Evolutionary conservation across 331 rosid genomes (phyloP), one percentile per base, ranked within the genome.

Genomic region (Malus hybrid): DNA sequence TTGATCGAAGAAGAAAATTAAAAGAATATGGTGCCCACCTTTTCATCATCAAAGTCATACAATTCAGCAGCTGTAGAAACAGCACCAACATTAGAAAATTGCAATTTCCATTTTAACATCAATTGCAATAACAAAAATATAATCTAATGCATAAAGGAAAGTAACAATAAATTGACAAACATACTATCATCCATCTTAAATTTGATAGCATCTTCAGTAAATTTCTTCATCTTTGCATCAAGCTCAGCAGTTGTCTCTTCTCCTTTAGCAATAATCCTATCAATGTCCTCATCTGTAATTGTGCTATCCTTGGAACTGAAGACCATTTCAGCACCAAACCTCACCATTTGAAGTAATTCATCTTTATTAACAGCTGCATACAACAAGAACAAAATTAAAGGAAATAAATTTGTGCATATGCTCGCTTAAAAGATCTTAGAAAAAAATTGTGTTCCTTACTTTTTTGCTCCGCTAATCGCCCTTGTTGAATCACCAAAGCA

Each of bases 311-410:
- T 92, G 87, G 97, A 94, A 84, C 99, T 94, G 79, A 92, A 94
- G 79, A 94, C 97, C 99, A 94, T 94, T 86, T 94, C 99, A 75
- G 99, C 99, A 73, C 99, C 99, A 79, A 92, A 94, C 81, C 97
- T 92, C 87, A 94, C 99, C 99, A 94, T 94, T 78, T 94, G 97
- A 83, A 94, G 97, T 70, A 94, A 83, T 65, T 94, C 99, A 74
- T 94, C 99, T 79, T 94, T 94, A 85, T 94, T 94, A 44, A 94
- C 99, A 87, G 97, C 99, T 94, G 94, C 85, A 85, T 69, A 33
- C 19, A 27, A 29, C 19, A 27, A 28, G 12, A 44, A 60, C 15
- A 33, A 1, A 48, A 33, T 32, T 54, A 61, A 77, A 70, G 60
- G 20, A 34, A 24, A 54, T 63, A 60, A 73, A 15, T 65, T 80